Evolutionary conservation across 2,329 filamentous ascomycete genomes (phyloP).

Genomic region (Chalaropsis thielavioides): DNA sequence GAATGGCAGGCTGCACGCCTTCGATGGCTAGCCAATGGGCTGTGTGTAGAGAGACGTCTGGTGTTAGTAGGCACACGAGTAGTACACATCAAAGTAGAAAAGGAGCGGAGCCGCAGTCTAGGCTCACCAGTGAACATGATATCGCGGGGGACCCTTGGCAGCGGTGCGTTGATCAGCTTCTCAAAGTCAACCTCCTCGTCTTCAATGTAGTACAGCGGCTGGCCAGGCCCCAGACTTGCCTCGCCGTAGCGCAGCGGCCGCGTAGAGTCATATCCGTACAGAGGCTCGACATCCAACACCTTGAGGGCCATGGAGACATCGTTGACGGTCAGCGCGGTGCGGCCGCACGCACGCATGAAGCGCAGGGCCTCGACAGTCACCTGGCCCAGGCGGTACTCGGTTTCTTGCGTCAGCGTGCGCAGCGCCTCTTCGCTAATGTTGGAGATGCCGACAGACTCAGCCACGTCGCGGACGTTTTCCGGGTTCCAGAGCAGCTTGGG

Average conservation of each 20-base stretch:
- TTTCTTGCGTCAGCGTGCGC: conserved; percentile 77
- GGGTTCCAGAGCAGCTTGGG: conserved; percentile 74
- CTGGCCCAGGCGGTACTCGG: conserved; percentile 88
- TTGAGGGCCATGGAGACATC: conserved; percentile 78
- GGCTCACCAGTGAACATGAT: conserved; percentile 71
- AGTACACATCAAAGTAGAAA: not conserved
- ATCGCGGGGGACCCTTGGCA: conserved; percentile 89
- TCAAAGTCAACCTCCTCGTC: conserved; percentile 98
- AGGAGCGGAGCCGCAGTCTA: not conserved
- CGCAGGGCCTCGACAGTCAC: conserved; percentile 88
- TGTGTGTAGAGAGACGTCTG: conserved; percentile 26
- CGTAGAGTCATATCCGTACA: conserved; percentile 92
- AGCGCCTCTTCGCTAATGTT: conserved; percentile 72
- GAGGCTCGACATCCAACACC: conserved; percentile 79
- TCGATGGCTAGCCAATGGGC: conserved; percentile 97
- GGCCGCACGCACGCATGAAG: conserved; percentile 83
- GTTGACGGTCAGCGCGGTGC: conserved; percentile 75
- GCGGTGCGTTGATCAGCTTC: conserved; percentile 89
- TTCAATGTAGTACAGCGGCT: conserved; percentile 92
- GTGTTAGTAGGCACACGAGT: conserved; percentile 1
- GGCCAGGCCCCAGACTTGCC: conserved; percentile 80
- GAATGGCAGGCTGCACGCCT: conserved; percentile 90
- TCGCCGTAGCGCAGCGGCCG: conserved; percentile 83
- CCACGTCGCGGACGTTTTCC: conserved; percentile 89
- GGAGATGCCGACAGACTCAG: conserved; percentile 83